Evolutionary conservation across 495 filamentous ascomycete species (phyloP), one percentile per base, ranked within the genome.

Genomic region (Lasiosphaeria ovina): DNA sequence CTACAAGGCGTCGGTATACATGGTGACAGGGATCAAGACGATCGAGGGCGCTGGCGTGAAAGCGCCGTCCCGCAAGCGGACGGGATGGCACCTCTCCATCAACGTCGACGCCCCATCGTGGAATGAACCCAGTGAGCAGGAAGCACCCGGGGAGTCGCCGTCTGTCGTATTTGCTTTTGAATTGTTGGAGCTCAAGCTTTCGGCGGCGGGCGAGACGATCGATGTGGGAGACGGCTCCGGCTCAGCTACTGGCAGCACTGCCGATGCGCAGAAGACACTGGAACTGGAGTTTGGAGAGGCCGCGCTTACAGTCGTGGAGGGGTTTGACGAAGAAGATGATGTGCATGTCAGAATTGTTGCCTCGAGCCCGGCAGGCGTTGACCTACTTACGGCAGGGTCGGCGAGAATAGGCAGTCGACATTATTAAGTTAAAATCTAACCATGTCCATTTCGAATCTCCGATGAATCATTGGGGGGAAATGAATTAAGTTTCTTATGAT

Each of bases 1-100:
- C 6, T 51, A 56, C 36, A 47, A 55, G 38, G 44, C 51, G 12
- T 17, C 59, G 8, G 42, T 65, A 17, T 65, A 59, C 49, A 59
- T 65, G 59, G 47, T 65, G 16, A 62, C 47, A 2, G 63, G 59
- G 0, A 4, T 62, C 55, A 65, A 65, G 55, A 55, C 55, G 1
- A 35, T 62, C 32, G 34, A 32, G 3, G 63, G 63, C 44, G 63
- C 56, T 7, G 12, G 56, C 42, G 61, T 63, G 51, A 59, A 51
- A n/a, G 33, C 42, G 1, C 5, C 42, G 9, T 63, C 61, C 16
- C 14, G 56, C 32, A 54, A 36, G 55, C 56, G 56, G 0, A 48
- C 5, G 6, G 61, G 51, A 12, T 63, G 61, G 61, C 51, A 47
- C 16, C 33, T 63, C 9, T 17, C 10, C 6, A 31, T 59, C 35